Percentiles rank a stretch among this genome's conserved stretches.
Conservation (phyloP, 805 yeast species). For the Suhomyces xylopsoci region DNA sequence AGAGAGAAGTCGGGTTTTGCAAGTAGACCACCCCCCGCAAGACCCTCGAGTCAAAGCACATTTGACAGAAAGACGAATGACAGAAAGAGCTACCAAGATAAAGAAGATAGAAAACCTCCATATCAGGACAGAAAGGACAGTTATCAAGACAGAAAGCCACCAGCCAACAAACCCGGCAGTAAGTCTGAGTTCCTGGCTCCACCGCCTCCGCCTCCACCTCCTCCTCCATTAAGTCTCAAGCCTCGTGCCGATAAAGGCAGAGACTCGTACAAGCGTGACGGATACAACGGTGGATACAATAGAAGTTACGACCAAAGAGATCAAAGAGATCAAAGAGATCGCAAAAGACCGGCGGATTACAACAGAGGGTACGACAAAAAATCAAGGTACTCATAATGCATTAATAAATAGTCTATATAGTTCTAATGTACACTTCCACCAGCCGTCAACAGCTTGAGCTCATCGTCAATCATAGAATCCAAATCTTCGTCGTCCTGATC, state of each 20-base stretch:
- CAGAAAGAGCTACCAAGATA: not conserved
- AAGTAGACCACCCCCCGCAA: not conserved
- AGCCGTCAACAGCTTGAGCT: slow-evolving; percentile 18
- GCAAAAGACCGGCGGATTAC: slow-evolving; percentile 4
- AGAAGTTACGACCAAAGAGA: slow-evolving; percentile 14
- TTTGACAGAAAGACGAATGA: not conserved
- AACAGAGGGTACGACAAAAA: slow-evolving; percentile 25
- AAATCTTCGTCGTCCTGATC: slow-evolving; percentile 17
- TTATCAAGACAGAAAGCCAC: not conserved
- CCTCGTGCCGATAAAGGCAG: slow-evolving; percentile 8
- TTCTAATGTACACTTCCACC: slow-evolving; percentile 8
- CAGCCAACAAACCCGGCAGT: not conserved
- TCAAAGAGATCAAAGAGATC: slow-evolving; percentile 7
- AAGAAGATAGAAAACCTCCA: not conserved
- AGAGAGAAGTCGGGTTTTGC: not conserved
- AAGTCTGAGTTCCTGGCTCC: not conserved
- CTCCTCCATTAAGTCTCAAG: slow-evolving; percentile 17
- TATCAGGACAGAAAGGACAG: not conserved
- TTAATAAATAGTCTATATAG: not conserved
- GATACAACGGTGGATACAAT: slow-evolving; percentile 2
- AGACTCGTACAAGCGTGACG: slow-evolving; percentile 4
- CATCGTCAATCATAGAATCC: slow-evolving; percentile 23
- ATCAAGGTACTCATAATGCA: slow-evolving; percentile 19
- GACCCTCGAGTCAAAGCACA: not conserved
- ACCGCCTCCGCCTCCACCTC: slow-evolving; percentile 22